A percentile compares a stretch with the other conserved stretches of the same genome.
phyloP scores from a whole-genome alignment of 176 grass and related monocot species.

The Rhynchospora tenuis region DNA sequence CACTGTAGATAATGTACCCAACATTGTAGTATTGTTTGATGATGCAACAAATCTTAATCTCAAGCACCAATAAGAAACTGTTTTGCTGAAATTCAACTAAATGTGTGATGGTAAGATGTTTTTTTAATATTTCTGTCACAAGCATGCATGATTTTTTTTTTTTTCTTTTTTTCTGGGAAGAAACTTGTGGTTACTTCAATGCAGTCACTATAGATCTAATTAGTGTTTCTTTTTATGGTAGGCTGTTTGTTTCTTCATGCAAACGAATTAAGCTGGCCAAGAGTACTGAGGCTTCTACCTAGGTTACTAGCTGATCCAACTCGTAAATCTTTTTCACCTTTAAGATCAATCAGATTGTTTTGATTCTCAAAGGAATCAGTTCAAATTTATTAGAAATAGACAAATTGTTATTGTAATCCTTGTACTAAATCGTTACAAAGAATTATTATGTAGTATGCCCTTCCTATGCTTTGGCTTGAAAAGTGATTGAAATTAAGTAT shows the following conservation, averaged over 20 bases:
- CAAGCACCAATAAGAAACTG: neutral
- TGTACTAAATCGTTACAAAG: neutral
- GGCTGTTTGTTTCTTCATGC: constrained; percentile 18
- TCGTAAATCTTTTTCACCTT: neutral
- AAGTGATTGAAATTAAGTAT: neutral
- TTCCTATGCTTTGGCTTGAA: neutral
- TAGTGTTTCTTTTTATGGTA: neutral
- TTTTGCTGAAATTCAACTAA: neutral
- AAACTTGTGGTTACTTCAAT: too few species aligned
- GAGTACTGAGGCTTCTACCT: constrained; percentile 13
- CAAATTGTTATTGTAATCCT: neutral
- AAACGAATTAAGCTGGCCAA: constrained; percentile 19
- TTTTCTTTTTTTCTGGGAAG: too few species aligned
- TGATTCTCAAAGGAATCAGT: neutral
- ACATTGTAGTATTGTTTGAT: too few species aligned
- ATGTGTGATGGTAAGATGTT: too few species aligned
- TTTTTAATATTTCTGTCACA: neutral
- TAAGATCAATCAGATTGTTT: neutral
- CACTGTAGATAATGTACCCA: too few species aligned
- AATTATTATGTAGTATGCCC: neutral
- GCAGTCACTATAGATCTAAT: neutral
- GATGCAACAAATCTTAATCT: neutral
- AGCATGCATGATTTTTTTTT: too few species aligned
- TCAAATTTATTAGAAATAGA: neutral
- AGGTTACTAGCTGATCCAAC: neutral